Percentiles rank a stretch among this genome's conserved stretches.
These are phyloP conservation scores for Spencermartinsiella europaea DNA, from an alignment of 805 yeast species.

Conservation along the genomic window DNA sequence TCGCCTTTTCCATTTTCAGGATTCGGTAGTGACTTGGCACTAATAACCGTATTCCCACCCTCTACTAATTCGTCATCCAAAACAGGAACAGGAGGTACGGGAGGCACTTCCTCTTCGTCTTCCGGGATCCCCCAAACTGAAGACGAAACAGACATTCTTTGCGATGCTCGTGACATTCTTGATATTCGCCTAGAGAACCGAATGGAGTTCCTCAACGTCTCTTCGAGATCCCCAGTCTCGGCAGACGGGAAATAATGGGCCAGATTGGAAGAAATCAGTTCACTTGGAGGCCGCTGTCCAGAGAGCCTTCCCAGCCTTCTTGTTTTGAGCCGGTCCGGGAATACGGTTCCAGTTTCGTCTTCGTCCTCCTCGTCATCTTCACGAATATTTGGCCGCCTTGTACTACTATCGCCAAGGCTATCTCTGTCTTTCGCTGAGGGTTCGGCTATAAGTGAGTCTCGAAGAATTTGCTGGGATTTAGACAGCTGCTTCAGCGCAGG, in stretches of 20 bases:
- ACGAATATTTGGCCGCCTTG: background rate
- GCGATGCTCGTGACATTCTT: constrained; percentile 32
- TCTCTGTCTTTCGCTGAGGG: constrained; percentile 1
- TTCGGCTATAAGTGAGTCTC: constrained; percentile 12
- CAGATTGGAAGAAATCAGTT: constrained; percentile 80
- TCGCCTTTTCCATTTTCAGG: background rate
- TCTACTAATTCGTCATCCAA: constrained; percentile 1
- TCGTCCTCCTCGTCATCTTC: constrained; percentile 12
- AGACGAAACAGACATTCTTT: constrained; percentile 28
- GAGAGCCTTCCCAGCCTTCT: constrained; percentile 12
- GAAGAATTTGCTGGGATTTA: constrained; percentile 23
- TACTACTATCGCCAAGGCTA: background rate
- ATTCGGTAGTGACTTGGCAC: constrained; percentile 1
- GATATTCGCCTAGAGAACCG: constrained; percentile 67
- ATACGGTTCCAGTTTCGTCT: constrained; percentile 7
- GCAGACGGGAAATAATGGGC: constrained; percentile 91
- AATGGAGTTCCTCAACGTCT: constrained; percentile 79
- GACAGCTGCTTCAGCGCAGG: constrained; percentile 42
- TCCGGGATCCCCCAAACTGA: constrained; percentile 24
- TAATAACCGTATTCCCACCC: background rate
- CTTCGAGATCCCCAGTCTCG: constrained; percentile 61
- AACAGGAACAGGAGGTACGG: constrained; percentile 17
- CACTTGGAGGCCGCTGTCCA: constrained; percentile 92
- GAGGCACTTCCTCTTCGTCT: constrained; percentile 21
- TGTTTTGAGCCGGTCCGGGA: constrained; percentile 8